A percentile compares a stretch with the other conserved stretches of the same genome.
These are phyloP conservation scores for Eucalyptus shirleyi DNA, from an alignment of 345 rosid species.

Conservation along the genomic window DNA sequence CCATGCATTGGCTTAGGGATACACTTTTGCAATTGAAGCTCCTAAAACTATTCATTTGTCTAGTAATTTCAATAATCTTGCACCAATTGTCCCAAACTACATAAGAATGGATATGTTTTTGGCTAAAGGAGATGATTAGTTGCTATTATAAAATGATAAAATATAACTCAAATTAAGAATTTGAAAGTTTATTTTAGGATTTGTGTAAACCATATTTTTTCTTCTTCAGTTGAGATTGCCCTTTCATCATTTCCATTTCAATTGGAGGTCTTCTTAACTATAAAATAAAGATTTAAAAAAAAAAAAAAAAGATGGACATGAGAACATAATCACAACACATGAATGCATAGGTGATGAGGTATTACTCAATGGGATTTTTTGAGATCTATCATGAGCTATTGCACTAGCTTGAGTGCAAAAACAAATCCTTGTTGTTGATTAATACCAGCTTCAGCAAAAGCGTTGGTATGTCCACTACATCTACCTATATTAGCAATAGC, in stretches of 20 bases:
- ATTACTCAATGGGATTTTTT: neutral
- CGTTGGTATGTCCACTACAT: neutral
- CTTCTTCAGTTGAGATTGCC: neutral
- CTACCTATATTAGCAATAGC: too few species aligned
- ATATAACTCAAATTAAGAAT: neutral
- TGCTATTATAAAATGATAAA: neutral
- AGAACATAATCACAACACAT: too few species aligned
- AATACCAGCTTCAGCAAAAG: neutral
- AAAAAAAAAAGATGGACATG: too few species aligned
- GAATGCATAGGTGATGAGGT: neutral
- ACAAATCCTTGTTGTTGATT: neutral
- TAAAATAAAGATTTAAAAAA: too few species aligned
- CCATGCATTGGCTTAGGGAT: neutral
- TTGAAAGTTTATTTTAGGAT: neutral
- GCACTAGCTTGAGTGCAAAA: neutral
- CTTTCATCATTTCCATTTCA: neutral
- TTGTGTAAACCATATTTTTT: neutral
- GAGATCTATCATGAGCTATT: neutral
- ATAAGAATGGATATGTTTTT: neutral
- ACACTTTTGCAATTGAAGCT: neutral
- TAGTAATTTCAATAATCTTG: neutral
- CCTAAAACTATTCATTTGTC: neutral
- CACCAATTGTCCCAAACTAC: neutral
- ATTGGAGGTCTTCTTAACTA: neutral
- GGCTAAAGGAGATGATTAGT: rapidly evolving